Percentiles rank a stretch among this genome's conserved stretches.
Conservation (phyloP, 1,139 yeast genomes). For the Ashbya aceris region DNA sequence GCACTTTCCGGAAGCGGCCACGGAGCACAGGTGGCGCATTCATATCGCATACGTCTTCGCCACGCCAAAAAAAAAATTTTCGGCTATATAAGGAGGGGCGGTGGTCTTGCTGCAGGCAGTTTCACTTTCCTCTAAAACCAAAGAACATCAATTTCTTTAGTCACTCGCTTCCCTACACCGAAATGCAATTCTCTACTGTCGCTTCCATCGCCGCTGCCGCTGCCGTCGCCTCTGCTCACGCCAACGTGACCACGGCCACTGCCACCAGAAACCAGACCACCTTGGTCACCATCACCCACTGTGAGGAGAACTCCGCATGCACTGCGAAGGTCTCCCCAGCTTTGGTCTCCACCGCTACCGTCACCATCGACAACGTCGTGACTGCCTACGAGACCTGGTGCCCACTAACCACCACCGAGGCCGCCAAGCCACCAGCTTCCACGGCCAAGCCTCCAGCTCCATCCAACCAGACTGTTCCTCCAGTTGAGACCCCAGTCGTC, state of each 20-base stretch:
- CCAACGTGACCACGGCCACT: constrained; percentile 31
- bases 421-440: constrained; percentile 4
- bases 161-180: constrained; percentile 19
- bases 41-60: too few relatives aligned
- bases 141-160: constrained; percentile 5
- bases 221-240: constrained; percentile 28
- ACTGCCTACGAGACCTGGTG: constrained; percentile 31
- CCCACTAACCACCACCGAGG: constrained; percentile 21
- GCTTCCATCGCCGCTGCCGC: constrained; percentile 29
- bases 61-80: too few relatives aligned
- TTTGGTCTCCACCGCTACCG: constrained; percentile 30
- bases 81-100: too few relatives aligned
- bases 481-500: constrained; percentile 14
- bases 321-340: constrained; percentile 29
- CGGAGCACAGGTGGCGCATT: constrained; percentile 34
- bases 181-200: constrained; percentile 33
- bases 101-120: neutral
- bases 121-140: neutral
- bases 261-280: constrained; percentile 32
- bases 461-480: constrained; percentile 8
- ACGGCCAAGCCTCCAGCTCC: constrained; percentile 7
- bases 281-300: constrained; percentile 42
- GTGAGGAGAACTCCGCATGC: constrained; percentile 30
- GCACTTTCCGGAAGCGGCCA: constrained; percentile 55
- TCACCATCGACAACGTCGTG: constrained; percentile 27